phyloP scores from a whole-genome alignment of 768 basidiomycete species.

The Hydnomerulius pinastri region DNA sequence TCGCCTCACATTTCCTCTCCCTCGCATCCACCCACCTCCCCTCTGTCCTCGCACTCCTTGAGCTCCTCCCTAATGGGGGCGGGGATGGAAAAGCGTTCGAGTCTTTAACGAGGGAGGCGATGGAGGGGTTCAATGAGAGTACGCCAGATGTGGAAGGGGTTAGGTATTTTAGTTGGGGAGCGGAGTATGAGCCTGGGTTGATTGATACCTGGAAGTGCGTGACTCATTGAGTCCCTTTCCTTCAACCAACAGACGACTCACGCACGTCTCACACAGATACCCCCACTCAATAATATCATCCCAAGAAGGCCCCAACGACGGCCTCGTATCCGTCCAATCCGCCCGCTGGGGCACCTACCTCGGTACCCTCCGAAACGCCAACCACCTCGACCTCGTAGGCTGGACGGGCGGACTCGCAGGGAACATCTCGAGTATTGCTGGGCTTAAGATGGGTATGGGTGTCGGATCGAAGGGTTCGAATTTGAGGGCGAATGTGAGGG shows the following conservation, averaged over 20 bases:
- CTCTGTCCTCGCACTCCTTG: conserved; percentile 70
- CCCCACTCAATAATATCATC: conserved; percentile 80
- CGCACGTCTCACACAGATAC: conserved; percentile 37
- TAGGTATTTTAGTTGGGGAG: conserved; percentile 95
- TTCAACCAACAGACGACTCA: neutral
- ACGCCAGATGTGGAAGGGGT: conserved; percentile 80
- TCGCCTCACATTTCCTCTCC: conserved; percentile 87
- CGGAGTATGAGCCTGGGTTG: conserved; percentile 82
- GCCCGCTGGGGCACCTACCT: conserved; percentile 95
- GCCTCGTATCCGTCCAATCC: conserved; percentile 85
- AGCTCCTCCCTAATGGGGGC: conserved; percentile 86
- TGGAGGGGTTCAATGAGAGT: conserved; percentile 86
- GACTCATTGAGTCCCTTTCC: neutral
- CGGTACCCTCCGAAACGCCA: conserved; percentile 89
- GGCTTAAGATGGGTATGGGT: conserved; percentile 70
- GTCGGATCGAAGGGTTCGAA: too few relatives aligned
- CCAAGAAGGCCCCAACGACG: conserved; percentile 93
- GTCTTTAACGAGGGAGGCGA: conserved; percentile 79
- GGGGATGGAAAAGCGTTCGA: conserved; percentile 96
- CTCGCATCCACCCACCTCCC: conserved; percentile 71
- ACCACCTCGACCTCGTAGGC: conserved; percentile 90
- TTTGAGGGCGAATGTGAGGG: too few relatives aligned
- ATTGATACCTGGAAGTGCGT: conserved; percentile 84
- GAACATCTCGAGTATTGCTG: conserved; percentile 26
- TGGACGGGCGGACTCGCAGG: conserved; percentile 60